phyloP scores from a whole-genome alignment of 345 rosid species.

The Reutealis trisperma region DNA sequence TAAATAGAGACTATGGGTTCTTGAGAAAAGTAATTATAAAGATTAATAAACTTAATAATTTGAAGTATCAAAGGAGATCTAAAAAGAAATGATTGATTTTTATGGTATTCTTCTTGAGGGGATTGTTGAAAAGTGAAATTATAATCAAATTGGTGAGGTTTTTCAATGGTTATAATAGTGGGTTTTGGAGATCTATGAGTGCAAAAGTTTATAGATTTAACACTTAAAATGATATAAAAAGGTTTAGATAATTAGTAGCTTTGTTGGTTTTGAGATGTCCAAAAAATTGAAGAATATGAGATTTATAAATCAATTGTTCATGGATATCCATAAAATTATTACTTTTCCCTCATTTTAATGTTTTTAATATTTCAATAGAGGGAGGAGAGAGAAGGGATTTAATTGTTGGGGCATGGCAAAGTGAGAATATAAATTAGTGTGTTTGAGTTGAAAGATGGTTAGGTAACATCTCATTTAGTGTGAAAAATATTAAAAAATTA shows the following conservation, averaged over 20 bases:
- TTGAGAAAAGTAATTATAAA: constrained; percentile 51
- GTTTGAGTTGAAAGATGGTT: too few relatives aligned
- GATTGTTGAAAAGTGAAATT: constrained; percentile 33
- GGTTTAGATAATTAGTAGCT: constrained; percentile 44
- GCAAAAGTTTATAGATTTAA: constrained; percentile 63
- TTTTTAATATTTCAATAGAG: too few relatives aligned
- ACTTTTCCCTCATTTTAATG: too few relatives aligned
- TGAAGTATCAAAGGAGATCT: constrained; percentile 75
- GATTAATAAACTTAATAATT: constrained; percentile 61
- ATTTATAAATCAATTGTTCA: too few relatives aligned
- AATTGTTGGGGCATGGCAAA: too few relatives aligned
- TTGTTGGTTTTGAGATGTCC: not conserved
- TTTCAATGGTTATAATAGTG: constrained; percentile 28
- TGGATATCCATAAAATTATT: too few relatives aligned
- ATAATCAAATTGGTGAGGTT: constrained; percentile 30
- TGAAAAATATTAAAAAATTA: too few relatives aligned
- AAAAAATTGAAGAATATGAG: too few relatives aligned
- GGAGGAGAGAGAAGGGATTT: too few relatives aligned
- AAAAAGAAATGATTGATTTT: constrained; percentile 26
- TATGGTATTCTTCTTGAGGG: constrained; percentile 7
- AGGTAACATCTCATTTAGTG: too few relatives aligned
- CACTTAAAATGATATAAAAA: constrained; percentile 65
- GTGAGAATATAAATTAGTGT: too few relatives aligned
- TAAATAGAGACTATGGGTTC: constrained; percentile 29
- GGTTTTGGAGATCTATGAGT: constrained; percentile 45